These are phyloP conservation scores for Daldinia grandis DNA, from an alignment of 495 filamentous ascomycete species.

Conservation along the genomic window DNA sequence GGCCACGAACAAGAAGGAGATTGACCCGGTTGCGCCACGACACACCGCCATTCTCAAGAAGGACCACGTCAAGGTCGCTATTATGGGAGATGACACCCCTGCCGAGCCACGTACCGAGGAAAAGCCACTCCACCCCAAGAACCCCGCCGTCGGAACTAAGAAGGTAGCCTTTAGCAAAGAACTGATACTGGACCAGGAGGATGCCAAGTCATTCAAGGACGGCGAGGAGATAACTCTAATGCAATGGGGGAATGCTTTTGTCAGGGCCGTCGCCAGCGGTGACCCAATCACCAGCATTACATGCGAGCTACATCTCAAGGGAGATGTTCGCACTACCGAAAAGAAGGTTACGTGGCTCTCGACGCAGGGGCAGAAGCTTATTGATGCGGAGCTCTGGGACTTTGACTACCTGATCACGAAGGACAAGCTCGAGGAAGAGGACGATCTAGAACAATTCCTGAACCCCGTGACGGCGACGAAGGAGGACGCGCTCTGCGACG, in stretches of 20 bases:
- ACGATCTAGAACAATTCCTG: constrained; percentile 81
- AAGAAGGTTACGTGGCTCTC: constrained; percentile 96
- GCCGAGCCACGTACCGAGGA: constrained; percentile 71
- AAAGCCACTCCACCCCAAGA: constrained; percentile 87
- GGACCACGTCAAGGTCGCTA: constrained; percentile 69
- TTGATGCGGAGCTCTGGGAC: constrained; percentile 85
- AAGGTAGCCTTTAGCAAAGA: constrained; percentile 77
- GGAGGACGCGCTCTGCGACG: constrained; percentile 79
- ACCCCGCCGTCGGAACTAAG: constrained; percentile 82
- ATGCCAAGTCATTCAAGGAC: constrained; percentile 80
- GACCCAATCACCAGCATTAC: constrained; percentile 71
- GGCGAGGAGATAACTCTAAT: constrained; percentile 95
- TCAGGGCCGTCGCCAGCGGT: constrained; percentile 64
- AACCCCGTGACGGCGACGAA: constrained; percentile 78
- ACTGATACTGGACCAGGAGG: constrained; percentile 84
- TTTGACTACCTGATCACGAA: constrained; percentile 94
- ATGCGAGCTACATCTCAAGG: constrained; percentile 82
- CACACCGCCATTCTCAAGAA: constrained; percentile 81
- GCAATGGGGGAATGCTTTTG: constrained; percentile 94
- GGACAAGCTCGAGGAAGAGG: constrained; percentile 84
- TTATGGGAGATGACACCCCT: constrained; percentile 70
- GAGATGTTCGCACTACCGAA: constrained; percentile 91
- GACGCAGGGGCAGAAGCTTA: constrained; percentile 73
- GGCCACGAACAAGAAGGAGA: constrained; percentile 95
- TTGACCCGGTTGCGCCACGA: constrained; percentile 85